phyloP scores from a whole-genome alignment of 1,284 basidiomycete species.

The Heterobasidion parviporum region DNA sequence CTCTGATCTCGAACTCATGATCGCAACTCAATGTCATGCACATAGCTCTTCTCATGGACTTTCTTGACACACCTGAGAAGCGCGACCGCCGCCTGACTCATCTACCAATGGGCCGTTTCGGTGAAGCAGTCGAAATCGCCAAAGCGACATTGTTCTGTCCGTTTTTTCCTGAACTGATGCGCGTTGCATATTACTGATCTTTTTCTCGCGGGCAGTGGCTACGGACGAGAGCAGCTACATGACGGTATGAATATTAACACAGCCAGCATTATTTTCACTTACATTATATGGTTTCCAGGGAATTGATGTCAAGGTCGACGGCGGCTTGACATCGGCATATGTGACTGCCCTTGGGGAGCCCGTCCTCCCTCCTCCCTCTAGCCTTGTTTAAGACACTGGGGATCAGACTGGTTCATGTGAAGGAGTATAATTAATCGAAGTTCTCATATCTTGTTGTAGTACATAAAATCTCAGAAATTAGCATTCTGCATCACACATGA shows the following conservation, averaged over 20 bases:
- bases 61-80: constrained; percentile 96
- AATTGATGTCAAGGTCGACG: constrained; percentile 90
- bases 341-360: constrained; percentile 76
- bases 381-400: constrained; percentile 30
- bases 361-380: constrained; percentile 54
- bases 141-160: constrained; percentile 84
- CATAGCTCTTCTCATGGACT: constrained; percentile 91
- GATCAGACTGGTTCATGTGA: too few relatives aligned
- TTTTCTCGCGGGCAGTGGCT: constrained; percentile 43
- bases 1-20: background rate
- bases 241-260: constrained; percentile 44
- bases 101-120: constrained; percentile 94
- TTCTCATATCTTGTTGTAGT: background rate
- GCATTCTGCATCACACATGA: too few relatives aligned
- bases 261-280: constrained; percentile 8
- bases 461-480: too few relatives aligned
- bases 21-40: background rate
- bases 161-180: constrained; percentile 23
- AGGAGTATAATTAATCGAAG: too few relatives aligned
- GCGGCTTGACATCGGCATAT: constrained; percentile 84
- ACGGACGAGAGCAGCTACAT: constrained; percentile 83
- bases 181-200: constrained; percentile 2
- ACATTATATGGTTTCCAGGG: constrained; percentile 43
- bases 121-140: constrained; percentile 92
- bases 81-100: constrained; percentile 85